Evolutionary conservation across 1,284 basidiomycete genomes (phyloP), one percentile per base, ranked within the genome.

Genomic region (Papiliotrema flavescens): DNA sequence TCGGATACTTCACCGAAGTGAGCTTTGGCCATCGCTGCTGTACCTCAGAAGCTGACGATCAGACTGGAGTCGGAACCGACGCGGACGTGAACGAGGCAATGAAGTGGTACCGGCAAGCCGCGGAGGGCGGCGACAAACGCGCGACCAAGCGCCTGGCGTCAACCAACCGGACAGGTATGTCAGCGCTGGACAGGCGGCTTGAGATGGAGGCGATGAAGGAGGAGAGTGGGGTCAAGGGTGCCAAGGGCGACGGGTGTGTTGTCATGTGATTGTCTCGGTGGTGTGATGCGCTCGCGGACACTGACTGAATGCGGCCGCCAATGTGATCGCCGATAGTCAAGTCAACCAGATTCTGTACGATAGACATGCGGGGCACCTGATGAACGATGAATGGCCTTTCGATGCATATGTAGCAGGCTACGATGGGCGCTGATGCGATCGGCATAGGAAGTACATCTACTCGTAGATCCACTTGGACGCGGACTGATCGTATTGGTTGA

Each of bases 71-170:
- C 57, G 91, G 90, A 49, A 89, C 87, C 43, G 75, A 82, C 47
- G 80, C 84, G 20, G 84, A 84, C 71, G 80, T 83, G 63, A 75
- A 80, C 57, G 85, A 88, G 63, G 86, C 93, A 1, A 80, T 85
- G 54, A 75, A 81, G 26, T 98, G 88, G 83, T 98, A 95, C 81
- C 88, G 88, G 75, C 83, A 84, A 59, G 92, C 95, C 1, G 87
- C 91, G 5, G 91, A 95, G n/a, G 84, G 86, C 35, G 94, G 95
- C 42, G 95, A 98, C 79, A 95, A 92, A 74, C 89, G 95, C 55
- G 93, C 95, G 0, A 79, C 82, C 15, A 89, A 94, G 70, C 85
- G 96, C 46, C 78, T 98, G 44, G 81, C 66, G 0, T 57, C 65
- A 2, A 63, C 59, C 23, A 54, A 61, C 23, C 53, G 81, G 35